Percentiles rank a stretch among this genome's conserved stretches.
Conservation (phyloP, 148 eudicot species). For the Camellia sinensis region DNA sequence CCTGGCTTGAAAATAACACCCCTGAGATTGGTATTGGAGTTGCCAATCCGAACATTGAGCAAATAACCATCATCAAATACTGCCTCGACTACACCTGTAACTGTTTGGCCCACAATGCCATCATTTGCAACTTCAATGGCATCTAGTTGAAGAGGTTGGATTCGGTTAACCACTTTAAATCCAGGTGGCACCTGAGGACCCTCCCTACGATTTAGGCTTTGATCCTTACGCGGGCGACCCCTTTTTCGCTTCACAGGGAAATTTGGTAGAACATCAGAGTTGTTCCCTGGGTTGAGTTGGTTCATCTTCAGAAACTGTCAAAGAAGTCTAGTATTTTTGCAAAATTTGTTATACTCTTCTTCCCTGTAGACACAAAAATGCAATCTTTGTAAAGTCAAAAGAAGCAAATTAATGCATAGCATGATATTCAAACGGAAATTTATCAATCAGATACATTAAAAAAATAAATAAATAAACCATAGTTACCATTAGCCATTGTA, state of each 20-base stretch:
- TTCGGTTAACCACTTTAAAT: conserved; percentile 17
- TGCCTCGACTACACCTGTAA: conserved; percentile 48
- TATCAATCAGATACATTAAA: background rate
- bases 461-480: background rate
- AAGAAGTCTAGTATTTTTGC: background rate
- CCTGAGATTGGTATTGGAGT: conserved; percentile 46
- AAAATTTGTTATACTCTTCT: background rate
- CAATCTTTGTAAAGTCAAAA: background rate
- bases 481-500: background rate
- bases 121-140: conserved; percentile 19
- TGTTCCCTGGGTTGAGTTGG: conserved; percentile 35
- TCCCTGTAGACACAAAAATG: conserved; percentile 4
- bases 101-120: conserved; percentile 41
- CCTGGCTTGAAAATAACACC: conserved; percentile 62
- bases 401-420: background rate
- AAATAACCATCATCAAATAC: conserved; percentile 54
- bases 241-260: conserved; percentile 55
- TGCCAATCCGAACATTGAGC: conserved; percentile 54
- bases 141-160: conserved; percentile 18
- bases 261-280: conserved; percentile 24
- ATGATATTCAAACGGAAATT: background rate
- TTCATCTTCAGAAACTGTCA: conserved; percentile 41
- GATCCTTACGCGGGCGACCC: conserved; percentile 90
- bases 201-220: conserved; percentile 29
- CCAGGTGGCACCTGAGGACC: conserved; percentile 28